Percentiles rank a stretch among this genome's conserved stretches.
These are phyloP conservation scores for Tolypocladium tropicale DNA, from an alignment of 2,329 filamentous ascomycete species.

Conservation along the genomic window DNA sequence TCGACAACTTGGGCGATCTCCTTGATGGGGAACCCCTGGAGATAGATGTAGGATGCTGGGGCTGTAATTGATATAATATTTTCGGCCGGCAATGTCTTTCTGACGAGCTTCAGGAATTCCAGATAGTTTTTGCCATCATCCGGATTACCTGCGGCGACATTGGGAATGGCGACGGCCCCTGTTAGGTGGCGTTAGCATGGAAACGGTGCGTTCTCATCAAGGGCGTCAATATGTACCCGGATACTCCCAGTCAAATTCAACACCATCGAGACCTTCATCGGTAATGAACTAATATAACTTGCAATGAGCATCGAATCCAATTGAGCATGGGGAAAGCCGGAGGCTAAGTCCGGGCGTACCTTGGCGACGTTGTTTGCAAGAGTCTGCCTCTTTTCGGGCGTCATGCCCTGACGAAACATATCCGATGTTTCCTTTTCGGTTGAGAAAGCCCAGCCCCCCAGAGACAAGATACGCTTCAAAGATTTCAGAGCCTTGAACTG, in stretches of 20 bases:
- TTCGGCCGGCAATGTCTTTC: conserved; percentile 3
- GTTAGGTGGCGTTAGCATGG: too few species aligned
- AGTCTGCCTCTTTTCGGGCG: conserved; percentile 16
- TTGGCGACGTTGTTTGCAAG: conserved; percentile 21
- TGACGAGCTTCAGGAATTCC: conserved; percentile 5
- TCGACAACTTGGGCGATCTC: conserved; percentile 16
- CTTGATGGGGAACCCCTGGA: conserved; percentile 18
- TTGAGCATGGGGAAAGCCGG: background rate
- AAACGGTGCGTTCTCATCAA: too few species aligned
- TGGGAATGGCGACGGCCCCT: conserved; percentile 12
- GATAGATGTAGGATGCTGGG: conserved; percentile 22
- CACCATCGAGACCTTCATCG: conserved; percentile 23
- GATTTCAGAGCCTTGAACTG: conserved; percentile 8
- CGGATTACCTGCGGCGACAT: conserved; percentile 14
- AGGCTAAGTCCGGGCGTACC: background rate
- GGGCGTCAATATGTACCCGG: conserved; percentile 7
- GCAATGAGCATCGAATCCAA: background rate
- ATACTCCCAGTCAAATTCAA: conserved; percentile 34
- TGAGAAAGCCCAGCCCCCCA: conserved; percentile 17
- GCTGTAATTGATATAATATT: conserved; percentile 20
- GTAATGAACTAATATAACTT: conserved; percentile 19
- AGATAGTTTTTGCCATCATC: conserved; percentile 8
- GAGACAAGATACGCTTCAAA: conserved; percentile 15
- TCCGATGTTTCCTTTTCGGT: conserved; percentile 5
- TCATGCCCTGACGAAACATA: conserved; percentile 10